Base-by-base conservation (phyloP, 2,329 filamentous ascomycete genomes). In the Colletotrichum endophyticum region DNA sequence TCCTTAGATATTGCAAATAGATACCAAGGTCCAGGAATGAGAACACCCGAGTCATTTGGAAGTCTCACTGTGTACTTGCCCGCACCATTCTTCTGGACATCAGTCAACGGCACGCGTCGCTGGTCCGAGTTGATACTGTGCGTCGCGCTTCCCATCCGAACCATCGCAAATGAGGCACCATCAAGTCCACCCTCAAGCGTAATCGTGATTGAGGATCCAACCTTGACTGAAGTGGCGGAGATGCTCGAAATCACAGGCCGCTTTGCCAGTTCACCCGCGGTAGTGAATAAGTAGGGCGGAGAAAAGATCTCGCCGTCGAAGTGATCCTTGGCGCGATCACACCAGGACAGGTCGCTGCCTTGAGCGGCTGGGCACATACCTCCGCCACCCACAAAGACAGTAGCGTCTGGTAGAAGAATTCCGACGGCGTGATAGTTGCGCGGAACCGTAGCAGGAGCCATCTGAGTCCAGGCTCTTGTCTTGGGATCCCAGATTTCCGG, bases 61-160 rank as follows among this genome's bases (percentile, higher is more conserved):
- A 61, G 5, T 27, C 19, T 27, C 9, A 61, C 57, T 0, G 25
- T 3, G 8, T 61, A 61, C 7, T 30, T 61, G 8, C 57, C 57
- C 8, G 19, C 3, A 0, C 57, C 27, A 0, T 30, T 19, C 27
- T 61, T 27, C 28, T 19, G 16, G 25, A n/a, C 5, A 0, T 19
- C 15, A 12, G 28, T 19, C 15, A 61, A n/a, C 3, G 57, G 57
- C 15, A 59, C 56, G 1, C 57, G 25, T 0, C 57, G 57, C 9
- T 61, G 57, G 0, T 30, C 57, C 1, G 57, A 61, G 28, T 61
- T 61, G 16, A 61, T 30, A 22, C 44, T 49, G 1, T 61, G 57
- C 2, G 57, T 61, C 0, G 57, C 57, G 19, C 57, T 61, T 61
- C 57, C 57, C 25, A 61, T 30, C 0, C 57, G 15, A n/a, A 30